These are phyloP conservation scores for Leccinum uliginosum DNA, from an alignment of 768 basidiomycete genomes.

Conservation along the genomic window DNA sequence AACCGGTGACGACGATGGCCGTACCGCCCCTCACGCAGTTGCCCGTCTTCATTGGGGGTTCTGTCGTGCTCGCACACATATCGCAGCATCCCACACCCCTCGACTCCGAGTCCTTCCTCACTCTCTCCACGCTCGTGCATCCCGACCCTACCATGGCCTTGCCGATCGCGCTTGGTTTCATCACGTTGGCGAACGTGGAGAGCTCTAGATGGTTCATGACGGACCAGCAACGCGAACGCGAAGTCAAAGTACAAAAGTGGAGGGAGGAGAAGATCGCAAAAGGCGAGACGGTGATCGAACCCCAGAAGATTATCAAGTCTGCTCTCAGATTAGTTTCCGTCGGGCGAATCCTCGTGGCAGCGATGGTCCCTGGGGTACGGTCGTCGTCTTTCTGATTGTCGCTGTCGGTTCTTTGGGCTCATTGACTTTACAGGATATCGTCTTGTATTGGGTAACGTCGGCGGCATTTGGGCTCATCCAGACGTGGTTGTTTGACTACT, in stretches of 20 bases:
- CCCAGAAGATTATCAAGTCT: constrained; percentile 49
- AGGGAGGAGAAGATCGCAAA: constrained; percentile 41
- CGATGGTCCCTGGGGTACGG: constrained; percentile 65
- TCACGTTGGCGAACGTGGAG: constrained; percentile 79
- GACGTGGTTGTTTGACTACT: constrained; percentile 69
- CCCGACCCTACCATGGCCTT: constrained; percentile 66
- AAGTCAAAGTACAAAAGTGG: constrained; percentile 43
- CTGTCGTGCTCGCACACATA: constrained; percentile 51
- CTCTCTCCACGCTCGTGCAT: constrained; percentile 64
- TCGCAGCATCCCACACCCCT: constrained; percentile 60
- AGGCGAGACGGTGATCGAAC: constrained; percentile 43
- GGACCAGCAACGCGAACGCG: constrained; percentile 49
- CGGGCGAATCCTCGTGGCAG: constrained; percentile 61
- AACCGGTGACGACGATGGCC: constrained; percentile 52
- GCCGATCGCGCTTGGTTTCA: constrained; percentile 66
- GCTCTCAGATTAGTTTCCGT: constrained; percentile 55
- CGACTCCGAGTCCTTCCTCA: constrained; percentile 74
- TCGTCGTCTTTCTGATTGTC: constrained; percentile 15
- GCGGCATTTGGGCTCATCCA: constrained; percentile 70
- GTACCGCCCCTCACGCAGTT: constrained; percentile 64
- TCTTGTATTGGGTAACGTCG: constrained; percentile 76
- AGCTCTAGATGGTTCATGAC: constrained; percentile 70
- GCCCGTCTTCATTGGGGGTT: constrained; percentile 68
- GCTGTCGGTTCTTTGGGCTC: neutral
- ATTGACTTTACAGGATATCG: constrained; percentile 43